Conservation (phyloP, 352 stramenopile genomes). For the Aphanomyces astaci region DNA sequence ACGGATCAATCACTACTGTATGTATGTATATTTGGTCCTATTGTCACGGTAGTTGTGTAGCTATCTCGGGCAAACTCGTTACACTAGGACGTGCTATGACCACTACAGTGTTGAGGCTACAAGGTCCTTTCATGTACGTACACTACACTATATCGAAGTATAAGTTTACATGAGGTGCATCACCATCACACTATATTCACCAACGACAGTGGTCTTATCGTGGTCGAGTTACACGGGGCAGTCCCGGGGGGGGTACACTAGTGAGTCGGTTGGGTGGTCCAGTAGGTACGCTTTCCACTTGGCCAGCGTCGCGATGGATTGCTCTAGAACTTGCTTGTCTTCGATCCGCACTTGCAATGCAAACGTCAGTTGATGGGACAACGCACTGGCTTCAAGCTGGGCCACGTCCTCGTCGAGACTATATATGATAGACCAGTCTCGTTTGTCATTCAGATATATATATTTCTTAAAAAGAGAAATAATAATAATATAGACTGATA, state of each 20-base stretch:
- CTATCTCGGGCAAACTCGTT: too few species aligned
- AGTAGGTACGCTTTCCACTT: constrained; percentile 35
- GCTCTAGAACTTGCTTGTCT: constrained; percentile 41
- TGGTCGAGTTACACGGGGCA: background rate
- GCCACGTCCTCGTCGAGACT: constrained; percentile 43
- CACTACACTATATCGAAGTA: too few species aligned
- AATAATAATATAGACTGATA: background rate
- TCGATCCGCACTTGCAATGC: constrained; percentile 41
- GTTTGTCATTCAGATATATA: background rate
- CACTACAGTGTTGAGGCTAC: too few species aligned
- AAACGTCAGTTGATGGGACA: constrained; percentile 27
- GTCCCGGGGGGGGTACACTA: constrained; percentile 32
- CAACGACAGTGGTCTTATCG: background rate
- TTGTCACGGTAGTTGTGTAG: too few species aligned
- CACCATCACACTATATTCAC: background rate
- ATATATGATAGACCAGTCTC: background rate
- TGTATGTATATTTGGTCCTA: too few species aligned
- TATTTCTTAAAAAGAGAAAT: too few species aligned
- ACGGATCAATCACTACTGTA: too few species aligned
- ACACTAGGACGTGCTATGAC: too few species aligned
- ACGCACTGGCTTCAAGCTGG: constrained; percentile 27
- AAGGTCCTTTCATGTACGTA: too few species aligned
- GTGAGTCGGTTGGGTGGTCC: constrained; percentile 23
- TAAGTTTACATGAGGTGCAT: too few species aligned
- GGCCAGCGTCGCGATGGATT: constrained; percentile 33